Percentiles rank a stretch among this genome's conserved stretches.
Evolutionary conservation across 2,329 filamentous ascomycete species (phyloP).

Genomic region (Coleophoma crateriformis): DNA sequence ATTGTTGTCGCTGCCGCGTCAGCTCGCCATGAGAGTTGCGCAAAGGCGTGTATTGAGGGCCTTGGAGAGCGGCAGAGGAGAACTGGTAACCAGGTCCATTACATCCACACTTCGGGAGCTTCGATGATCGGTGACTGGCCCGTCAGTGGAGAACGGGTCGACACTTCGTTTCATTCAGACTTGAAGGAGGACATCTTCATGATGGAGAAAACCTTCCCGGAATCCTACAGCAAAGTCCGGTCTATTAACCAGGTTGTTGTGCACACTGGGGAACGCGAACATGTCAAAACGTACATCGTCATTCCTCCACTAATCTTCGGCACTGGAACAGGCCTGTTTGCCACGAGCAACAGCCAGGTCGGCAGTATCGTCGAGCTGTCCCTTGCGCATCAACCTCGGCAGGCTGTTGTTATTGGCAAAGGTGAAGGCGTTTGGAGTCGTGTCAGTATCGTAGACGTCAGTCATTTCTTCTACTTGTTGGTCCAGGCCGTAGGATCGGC

Average conservation of each 20-base stretch:
- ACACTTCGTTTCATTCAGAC: conserved; percentile 34
- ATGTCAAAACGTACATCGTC: conserved; percentile 39
- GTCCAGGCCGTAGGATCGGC: conserved; percentile 23
- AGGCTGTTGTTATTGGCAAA: conserved; percentile 15
- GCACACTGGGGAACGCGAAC: conserved; percentile 29
- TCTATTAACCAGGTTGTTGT: conserved; percentile 38
- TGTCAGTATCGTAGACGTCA: conserved; percentile 39
- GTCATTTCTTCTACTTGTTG: conserved; percentile 33
- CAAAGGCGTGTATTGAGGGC: conserved; percentile 35
- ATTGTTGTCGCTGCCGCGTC: conserved; percentile 38
- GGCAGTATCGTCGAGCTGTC: conserved; percentile 26
- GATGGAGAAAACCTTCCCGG: conserved; percentile 28
- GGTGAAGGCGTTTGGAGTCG: conserved; percentile 33
- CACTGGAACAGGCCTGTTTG: conserved; percentile 34
- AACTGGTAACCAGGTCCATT: conserved; percentile 29
- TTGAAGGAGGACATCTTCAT: conserved; percentile 35
- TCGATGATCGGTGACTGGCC: conserved; percentile 38
- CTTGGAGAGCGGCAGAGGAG: conserved; percentile 31
- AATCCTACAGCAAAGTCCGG: conserved; percentile 34
- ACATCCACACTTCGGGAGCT: conserved; percentile 38
- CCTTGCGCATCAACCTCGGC: neutral
- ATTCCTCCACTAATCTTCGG: conserved; percentile 44
- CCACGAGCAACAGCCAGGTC: conserved; percentile 32
- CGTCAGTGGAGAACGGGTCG: conserved; percentile 24
- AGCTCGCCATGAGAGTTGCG: conserved; percentile 31